Evolutionary conservation across 2,329 filamentous ascomycete genomes (phyloP).

Genomic region (Rutstroemia sp.): DNA sequence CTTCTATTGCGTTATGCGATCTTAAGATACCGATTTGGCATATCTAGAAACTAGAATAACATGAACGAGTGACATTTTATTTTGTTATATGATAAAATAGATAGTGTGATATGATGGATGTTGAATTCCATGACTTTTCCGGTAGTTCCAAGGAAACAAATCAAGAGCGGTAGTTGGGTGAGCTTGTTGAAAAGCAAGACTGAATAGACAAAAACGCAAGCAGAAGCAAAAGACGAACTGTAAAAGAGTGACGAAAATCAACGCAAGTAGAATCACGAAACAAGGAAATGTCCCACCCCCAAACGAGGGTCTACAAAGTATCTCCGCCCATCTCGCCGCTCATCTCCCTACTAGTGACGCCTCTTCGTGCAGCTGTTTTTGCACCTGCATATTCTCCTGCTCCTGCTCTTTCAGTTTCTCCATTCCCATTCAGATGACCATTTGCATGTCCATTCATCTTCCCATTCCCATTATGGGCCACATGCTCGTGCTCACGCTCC

Average conservation of each 20-base stretch:
- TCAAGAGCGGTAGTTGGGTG: neutral
- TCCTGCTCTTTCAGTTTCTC: neutral
- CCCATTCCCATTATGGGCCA: neutral
- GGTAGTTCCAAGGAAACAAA: neutral
- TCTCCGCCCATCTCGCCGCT: slow-evolving; percentile 57
- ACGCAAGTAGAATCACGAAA: neutral
- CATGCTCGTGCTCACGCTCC: neutral
- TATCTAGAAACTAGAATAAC: neutral
- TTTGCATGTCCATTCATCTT: neutral
- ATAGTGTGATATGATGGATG: too few species aligned
- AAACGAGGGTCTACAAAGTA: slow-evolving; percentile 32
- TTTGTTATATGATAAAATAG: too few species aligned
- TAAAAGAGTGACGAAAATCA: neutral
- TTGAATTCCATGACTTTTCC: too few species aligned
- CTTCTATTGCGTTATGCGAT: neutral
- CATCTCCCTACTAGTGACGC: slow-evolving; percentile 27
- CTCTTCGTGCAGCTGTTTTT: neutral
- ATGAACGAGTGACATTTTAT: neutral
- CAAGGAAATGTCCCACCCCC: slow-evolving; percentile 7
- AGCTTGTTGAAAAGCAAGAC: neutral
- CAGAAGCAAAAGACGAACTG: neutral
- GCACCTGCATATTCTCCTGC: neutral
- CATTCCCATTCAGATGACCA: slow-evolving; percentile 2
- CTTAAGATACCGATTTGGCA: neutral
- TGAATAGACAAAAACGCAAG: neutral